A percentile compares a stretch with the other conserved stretches of the same genome.
Conservation (phyloP, 108 stramenopile species). For the Skeletonema grethae region DNA sequence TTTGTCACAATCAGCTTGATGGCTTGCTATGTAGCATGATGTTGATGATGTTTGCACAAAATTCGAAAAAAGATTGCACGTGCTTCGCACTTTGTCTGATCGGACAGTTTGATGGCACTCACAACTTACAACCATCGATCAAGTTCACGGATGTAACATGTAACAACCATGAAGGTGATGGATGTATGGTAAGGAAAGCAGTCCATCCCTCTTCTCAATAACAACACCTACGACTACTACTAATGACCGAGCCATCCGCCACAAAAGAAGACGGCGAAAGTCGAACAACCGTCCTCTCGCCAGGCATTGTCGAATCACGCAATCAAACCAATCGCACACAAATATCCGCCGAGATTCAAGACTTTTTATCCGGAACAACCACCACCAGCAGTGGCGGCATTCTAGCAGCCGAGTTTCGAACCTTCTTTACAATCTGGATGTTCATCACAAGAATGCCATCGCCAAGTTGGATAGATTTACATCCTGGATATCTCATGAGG, state of each 20-base stretch:
- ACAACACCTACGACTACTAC: neutral
- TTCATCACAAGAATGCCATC: slow-evolving; percentile 71
- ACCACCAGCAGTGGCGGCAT: neutral
- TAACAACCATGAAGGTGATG: too few relatives aligned
- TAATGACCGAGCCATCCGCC: neutral
- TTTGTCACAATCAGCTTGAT: too few relatives aligned
- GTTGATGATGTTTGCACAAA: too few relatives aligned
- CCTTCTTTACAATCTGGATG: slow-evolving; percentile 63
- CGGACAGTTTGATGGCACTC: too few relatives aligned
- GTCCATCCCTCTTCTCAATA: too few relatives aligned
- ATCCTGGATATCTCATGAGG: slow-evolving; percentile 75
- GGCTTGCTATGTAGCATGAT: too few relatives aligned
- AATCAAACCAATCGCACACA: slow-evolving; percentile 25
- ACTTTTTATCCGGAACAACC: slow-evolving; percentile 43
- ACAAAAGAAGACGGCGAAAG: slow-evolving; percentile 6
- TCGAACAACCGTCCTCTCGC: slow-evolving; percentile 47
- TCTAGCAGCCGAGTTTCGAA: slow-evolving; percentile 43
- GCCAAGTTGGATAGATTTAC: slow-evolving; percentile 69
- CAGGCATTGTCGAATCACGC: slow-evolving; percentile 47
- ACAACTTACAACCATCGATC: too few relatives aligned
- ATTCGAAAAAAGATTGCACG: too few relatives aligned
- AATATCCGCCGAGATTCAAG: slow-evolving; percentile 49
- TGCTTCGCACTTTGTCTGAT: too few relatives aligned
- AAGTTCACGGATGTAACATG: too few relatives aligned
- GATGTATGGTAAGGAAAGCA: too few relatives aligned